These are phyloP conservation scores for Ensete glaucum DNA, from an alignment of 176 grass and related monocot species.

Conservation along the genomic window DNA sequence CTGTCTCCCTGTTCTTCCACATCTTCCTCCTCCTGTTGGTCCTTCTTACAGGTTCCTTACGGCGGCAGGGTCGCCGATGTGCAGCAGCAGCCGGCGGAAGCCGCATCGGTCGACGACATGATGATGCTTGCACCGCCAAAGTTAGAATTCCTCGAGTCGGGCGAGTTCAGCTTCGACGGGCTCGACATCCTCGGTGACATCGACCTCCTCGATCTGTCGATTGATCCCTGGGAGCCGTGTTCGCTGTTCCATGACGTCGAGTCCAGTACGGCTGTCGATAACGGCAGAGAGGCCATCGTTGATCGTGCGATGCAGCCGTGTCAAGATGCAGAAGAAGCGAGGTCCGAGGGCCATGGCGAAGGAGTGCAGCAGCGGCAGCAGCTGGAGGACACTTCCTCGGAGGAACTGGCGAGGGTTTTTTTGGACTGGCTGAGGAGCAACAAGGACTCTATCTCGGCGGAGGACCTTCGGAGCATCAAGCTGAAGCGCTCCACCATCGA, in stretches of 20 bases:
- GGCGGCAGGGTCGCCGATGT: neutral
- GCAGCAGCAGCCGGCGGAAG: neutral
- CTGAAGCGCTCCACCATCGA: slow-evolving; percentile 76
- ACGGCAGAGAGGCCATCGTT: no score
- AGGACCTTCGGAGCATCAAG: slow-evolving; percentile 76
- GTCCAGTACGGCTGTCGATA: neutral
- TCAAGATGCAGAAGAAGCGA: neutral
- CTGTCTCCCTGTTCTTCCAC: slow-evolving; percentile 39
- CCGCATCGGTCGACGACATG: neutral
- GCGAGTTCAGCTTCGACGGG: slow-evolving; percentile 13
- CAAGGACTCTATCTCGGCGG: slow-evolving; percentile 63
- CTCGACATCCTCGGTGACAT: slow-evolving; percentile 32
- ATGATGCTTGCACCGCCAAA: neutral
- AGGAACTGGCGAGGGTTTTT: slow-evolving; percentile 66
- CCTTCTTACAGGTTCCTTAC: slow-evolving; percentile 1
- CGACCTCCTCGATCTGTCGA: slow-evolving; percentile 37
- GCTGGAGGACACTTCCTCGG: slow-evolving; percentile 20
- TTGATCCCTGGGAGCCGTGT: slow-evolving; percentile 64
- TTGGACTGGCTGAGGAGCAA: slow-evolving; percentile 91
- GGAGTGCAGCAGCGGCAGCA: neutral
- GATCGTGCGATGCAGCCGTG: neutral
- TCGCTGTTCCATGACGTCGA: slow-evolving; percentile 24
- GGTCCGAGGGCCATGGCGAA: neutral
- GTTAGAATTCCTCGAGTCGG: neutral
- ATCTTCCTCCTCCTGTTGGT: slow-evolving; percentile 24